Conservation (phyloP, 2,329 filamentous ascomycete species). For the Arthrinium phaeospermum region DNA sequence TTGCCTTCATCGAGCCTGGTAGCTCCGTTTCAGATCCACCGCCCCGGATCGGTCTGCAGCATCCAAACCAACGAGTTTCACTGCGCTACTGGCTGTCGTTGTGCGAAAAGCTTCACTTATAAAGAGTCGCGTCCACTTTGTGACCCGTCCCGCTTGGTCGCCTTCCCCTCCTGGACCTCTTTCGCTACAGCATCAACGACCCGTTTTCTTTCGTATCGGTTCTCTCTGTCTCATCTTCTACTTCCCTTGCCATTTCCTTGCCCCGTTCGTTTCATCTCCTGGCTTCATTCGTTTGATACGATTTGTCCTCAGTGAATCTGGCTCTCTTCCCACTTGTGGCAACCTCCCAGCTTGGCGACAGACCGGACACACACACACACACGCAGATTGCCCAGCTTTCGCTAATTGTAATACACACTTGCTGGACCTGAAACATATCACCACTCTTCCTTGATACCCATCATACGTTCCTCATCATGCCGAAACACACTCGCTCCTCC, state of each 20-base stretch:
- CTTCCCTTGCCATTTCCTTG: slow-evolving; percentile 32
- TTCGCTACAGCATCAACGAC: slow-evolving; percentile 38
- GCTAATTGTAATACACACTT: slow-evolving; percentile 10
- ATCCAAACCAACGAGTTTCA: slow-evolving; percentile 50
- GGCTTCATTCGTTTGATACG: slow-evolving; percentile 25
- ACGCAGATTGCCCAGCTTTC: neutral
- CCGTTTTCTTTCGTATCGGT: slow-evolving; percentile 36
- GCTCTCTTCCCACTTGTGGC: neutral
- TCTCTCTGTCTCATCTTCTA: slow-evolving; percentile 36
- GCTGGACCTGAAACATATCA: neutral
- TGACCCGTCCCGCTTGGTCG: slow-evolving; percentile 38
- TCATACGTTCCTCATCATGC: slow-evolving; percentile 44
- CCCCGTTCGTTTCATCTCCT: slow-evolving; percentile 40
- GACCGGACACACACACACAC: neutral
- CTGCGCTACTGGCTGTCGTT: slow-evolving; percentile 45
- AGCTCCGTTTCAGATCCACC: slow-evolving; percentile 43
- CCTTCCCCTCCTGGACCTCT: slow-evolving; percentile 38
- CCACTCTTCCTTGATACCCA: slow-evolving; percentile 29
- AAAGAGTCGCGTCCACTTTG: slow-evolving; percentile 42
- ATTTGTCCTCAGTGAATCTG: slow-evolving; percentile 9
- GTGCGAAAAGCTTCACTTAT: slow-evolving; percentile 39
- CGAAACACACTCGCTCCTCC: slow-evolving; percentile 50
- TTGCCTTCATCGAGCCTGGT: slow-evolving; percentile 32
- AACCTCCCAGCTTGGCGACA: slow-evolving; percentile 1
- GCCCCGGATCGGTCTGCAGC: slow-evolving; percentile 42